A percentile compares a stretch with the other conserved stretches of the same genome.
These are phyloP conservation scores for Hippophae gyantsensis DNA, from an alignment of 306 rosid species.

Conservation along the genomic window DNA sequence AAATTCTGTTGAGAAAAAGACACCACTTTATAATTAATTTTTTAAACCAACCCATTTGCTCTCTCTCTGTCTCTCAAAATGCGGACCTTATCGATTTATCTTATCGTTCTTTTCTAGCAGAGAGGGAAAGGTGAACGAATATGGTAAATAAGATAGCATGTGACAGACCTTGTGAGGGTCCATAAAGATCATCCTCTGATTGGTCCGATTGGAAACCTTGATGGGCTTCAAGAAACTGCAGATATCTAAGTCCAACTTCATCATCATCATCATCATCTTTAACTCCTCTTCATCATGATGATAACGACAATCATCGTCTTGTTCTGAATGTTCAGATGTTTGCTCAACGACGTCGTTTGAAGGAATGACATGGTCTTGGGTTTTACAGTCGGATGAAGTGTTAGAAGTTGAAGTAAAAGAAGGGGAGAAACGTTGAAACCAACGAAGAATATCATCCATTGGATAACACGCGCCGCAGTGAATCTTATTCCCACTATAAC, in stretches of 20 bases:
- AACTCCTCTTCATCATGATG: neutral
- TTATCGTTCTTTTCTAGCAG: neutral
- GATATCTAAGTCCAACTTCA: slow-evolving; percentile 10
- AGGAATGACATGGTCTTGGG: neutral
- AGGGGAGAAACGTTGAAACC: slow-evolving; percentile 14
- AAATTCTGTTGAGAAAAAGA: slow-evolving; percentile 11
- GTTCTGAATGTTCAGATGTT: no score
- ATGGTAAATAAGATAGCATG: neutral
- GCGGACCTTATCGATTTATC: slow-evolving; percentile 25
- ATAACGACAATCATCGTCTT: neutral
- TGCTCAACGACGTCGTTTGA: slow-evolving; percentile 5
- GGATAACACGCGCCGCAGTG: slow-evolving; percentile 1
- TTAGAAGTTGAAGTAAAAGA: slow-evolving; percentile 4
- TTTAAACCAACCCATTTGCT: neutral
- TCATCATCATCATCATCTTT: neutral
- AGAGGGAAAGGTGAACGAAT: neutral
- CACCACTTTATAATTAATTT: slow-evolving; percentile 7
- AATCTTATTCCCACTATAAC: slow-evolving; percentile 1
- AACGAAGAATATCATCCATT: slow-evolving; percentile 20
- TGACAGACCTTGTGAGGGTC: slow-evolving; percentile 31
- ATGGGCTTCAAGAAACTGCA: slow-evolving; percentile 13
- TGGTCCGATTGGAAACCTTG: slow-evolving; percentile 22
- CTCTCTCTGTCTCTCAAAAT: slow-evolving; percentile 22
- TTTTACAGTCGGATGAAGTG: neutral
- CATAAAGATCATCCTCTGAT: slow-evolving; percentile 14